Evolutionary conservation across 805 yeast genomes (phyloP), one percentile per base, ranked within the genome.

Genomic region (Kluyveromyces siamensis): DNA sequence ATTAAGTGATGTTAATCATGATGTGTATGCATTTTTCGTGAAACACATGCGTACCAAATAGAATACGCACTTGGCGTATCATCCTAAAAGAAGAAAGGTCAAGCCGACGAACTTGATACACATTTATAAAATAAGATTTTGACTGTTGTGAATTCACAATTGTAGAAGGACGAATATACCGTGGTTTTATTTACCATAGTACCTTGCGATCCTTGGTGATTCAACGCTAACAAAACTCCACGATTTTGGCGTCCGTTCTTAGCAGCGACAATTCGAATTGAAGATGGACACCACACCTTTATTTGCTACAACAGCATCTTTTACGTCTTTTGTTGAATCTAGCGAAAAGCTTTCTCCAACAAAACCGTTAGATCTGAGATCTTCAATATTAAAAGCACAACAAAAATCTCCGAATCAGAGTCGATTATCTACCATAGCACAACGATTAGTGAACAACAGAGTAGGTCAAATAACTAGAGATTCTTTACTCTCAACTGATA

Each of bases 401-500:
- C 17, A 33, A 11, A 33, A 25, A 16, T 13, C 39, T 13, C 40
- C 40, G 4, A 37, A 43, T 5, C 25, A 21, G n/a, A 33, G 35
- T 17, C 21, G 45, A n/a, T 14, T 43, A 8, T 38, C 47, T 8
- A 44, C 35, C 8, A 25, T 44, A 10, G 41, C 37, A 10, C 41
- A 37, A 25, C 16, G 47, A 37, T 21, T 44, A 14, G 27, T 35
- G 18, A 37, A 25, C 19, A 41, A 37, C 35, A 33, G 42, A 19
- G 13, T 14, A 10, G 30, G 42, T 16, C 50, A 41, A 18, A 8
- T 21, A 35, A 30, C 14, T 30, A 30, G 35, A 14, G 41, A 21
- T 16, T 47, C 53, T 16, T 8, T 47, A 19, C 30, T 17, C 10
- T 50, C 53, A 8, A 17, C 46, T 13, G 41, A 30, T 2, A 47